Evolutionary conservation across 1,139 yeast genomes (phyloP), one percentile per base, ranked within the genome.

Genomic region (Meyerozyma elateridarum): DNA sequence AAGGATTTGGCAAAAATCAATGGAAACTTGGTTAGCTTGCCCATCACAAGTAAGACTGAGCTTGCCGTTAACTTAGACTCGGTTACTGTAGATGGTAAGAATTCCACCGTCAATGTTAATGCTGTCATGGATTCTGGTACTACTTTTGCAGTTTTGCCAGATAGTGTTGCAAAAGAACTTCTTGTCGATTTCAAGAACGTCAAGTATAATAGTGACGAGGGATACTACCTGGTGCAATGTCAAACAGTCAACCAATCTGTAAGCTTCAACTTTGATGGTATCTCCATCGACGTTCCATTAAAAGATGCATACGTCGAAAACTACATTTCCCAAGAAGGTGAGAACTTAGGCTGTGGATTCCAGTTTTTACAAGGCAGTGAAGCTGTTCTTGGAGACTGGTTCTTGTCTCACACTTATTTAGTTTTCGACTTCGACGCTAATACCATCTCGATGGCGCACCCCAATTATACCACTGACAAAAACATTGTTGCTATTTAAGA

Each of bases 321-420:
- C 8, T 5, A 12, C 25, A 4, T 2, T 5, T 8, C 5, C 25
- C 4, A 5, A 5, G 6, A 22, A 8, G 25, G 25, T 2, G 13
- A 5, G n/a, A n/a, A n/a, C n/a, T n/a, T n/a, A n/a, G n/a, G n/a
- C n/a, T n/a, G n/a, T n/a, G n/a, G n/a, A n/a, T n/a, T n/a, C n/a
- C n/a, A n/a, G n/a, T n/a, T n/a, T n/a, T n/a, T n/a, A n/a, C n/a
- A n/a, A n/a, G n/a, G n/a, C n/a, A 2, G 13, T 11, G 25, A 12
- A 11, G 15, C 25, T 12, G 11, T 47, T 20, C 47, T 56, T 33
- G 64, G 64, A 21, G 61, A 54, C 32, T 48, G 52, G 34, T 56
- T 59, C 37, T 53, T 59, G 46, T 48, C 61, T 44, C 41, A 41
- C 21, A 57, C 60, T 6, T 56, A 58, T 39, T 41, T 53, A 20